Conservation (phyloP, 306 rosid genomes). For the Mimosa pudica region DNA sequence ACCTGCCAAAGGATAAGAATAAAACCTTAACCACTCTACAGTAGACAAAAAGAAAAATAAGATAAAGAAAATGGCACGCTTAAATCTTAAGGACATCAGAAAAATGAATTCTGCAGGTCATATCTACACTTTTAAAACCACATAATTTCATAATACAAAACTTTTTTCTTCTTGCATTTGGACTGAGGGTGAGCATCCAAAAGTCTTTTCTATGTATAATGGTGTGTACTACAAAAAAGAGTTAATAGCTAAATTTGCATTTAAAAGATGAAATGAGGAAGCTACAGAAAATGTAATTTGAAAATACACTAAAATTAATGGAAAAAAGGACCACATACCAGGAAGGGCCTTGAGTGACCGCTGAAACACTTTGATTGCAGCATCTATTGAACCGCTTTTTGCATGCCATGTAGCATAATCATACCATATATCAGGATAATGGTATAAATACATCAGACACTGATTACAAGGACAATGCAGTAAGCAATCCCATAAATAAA, state of each 20-base stretch:
- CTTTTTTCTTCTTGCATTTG: background rate
- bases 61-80: background rate
- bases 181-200: background rate
- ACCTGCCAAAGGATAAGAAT: constrained; percentile 13
- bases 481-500: constrained; percentile 39
- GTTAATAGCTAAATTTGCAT: constrained; percentile 4
- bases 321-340: constrained; percentile 50
- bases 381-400: constrained; percentile 83
- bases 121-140: constrained; percentile 1
- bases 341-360: constrained; percentile 96
- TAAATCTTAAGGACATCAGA: constrained; percentile 11
- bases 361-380: constrained; percentile 96
- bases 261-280: constrained; percentile 4
- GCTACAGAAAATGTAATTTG: constrained; percentile 19
- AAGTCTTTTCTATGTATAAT: background rate
- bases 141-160: constrained; percentile 16
- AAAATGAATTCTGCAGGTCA: constrained; percentile 3
- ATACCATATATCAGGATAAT: constrained; percentile 95
- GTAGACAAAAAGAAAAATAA: background rate
- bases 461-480: constrained; percentile 49
- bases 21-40: background rate
- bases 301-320: constrained; percentile 24
- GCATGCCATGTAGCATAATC: constrained; percentile 98
- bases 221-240: background rate
- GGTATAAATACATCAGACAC: constrained; percentile 97